Evolutionary conservation across 768 basidiomycete genomes (phyloP), one percentile per base, ranked within the genome.

Genomic region (Mycena vitilis): DNA sequence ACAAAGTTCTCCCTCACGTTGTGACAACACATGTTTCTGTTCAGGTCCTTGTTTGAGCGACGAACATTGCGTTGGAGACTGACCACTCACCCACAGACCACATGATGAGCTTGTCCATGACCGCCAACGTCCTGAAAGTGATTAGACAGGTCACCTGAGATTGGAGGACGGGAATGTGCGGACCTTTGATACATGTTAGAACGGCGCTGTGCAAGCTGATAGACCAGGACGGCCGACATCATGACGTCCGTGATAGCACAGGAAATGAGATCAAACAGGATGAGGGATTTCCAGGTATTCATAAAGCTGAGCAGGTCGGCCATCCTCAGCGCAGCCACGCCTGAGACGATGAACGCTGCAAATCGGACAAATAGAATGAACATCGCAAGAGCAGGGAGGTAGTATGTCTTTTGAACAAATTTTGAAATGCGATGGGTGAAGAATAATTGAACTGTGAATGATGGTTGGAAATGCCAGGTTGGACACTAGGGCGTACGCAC

Each of bases 31-130:
- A 63, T 9, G 62, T 63, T 47, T 63, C 62, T 63, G 42, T 12
- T 53, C 5, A 48, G 16, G 22, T 36, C 10, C 34, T n/a, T 9
- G 15, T 2, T 30, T 22, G 0, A 36, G n/a, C 12, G 30, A 42
- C 2, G 15, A 7, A 10, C 5, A 52, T 13, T 18, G n/a, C 34
- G 23, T 40, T 53, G 22, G 25, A 22, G 16, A 10, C 18, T 23
- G 13, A 44, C 44, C 23, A 7, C 62, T 55, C 53, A 55, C 62
- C 62, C 23, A 63, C 53, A 15, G 62, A 44, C 62, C 62, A 63
- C 62, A 63, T 63, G n/a, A 63, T 63, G 6, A 63, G 62, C 36
- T 55, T 63, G 37, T 63, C 62, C 62, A 63, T 55, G 52, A 63
- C 25, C 44, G n/a, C 62, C 2, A 63, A 30, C 6, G 62, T 63